phyloP scores from a whole-genome alignment of 225 moss, liverwort and hornwort species.

The Anthoceros angustus region DNA sequence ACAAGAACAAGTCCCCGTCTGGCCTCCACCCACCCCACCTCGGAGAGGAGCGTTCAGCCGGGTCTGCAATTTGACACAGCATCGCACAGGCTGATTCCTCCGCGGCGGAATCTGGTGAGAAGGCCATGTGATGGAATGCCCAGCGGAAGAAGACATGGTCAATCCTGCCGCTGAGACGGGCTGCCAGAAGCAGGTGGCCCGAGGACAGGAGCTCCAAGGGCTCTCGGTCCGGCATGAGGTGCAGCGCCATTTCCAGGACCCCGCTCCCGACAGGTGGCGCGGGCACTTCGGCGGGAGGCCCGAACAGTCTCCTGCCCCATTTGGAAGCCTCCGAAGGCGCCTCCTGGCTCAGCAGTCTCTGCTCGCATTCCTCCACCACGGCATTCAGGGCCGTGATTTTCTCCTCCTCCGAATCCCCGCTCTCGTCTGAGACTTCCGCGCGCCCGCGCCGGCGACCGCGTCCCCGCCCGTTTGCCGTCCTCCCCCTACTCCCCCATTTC shows the following conservation, averaged over 20 bases:
- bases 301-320: background rate
- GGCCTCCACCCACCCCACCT: background rate
- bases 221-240: background rate
- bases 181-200: background rate
- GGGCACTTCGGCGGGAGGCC: background rate
- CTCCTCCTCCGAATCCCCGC: background rate
- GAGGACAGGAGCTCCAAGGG: background rate
- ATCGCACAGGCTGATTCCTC: background rate
- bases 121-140: background rate
- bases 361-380: background rate
- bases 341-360: background rate
- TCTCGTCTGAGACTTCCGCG: background rate
- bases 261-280: background rate
- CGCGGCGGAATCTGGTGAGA: background rate
- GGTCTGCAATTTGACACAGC: background rate
- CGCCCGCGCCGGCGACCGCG: background rate
- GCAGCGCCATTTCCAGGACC: background rate
- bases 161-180: background rate
- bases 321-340: background rate
- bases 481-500: background rate
- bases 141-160: background rate
- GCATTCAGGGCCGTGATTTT: background rate
- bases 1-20: background rate
- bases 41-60: background rate
- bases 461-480: background rate